Evolutionary conservation across 1,139 yeast species (phyloP), one percentile per base, ranked within the genome.

Genomic region (Pichia terricola): DNA sequence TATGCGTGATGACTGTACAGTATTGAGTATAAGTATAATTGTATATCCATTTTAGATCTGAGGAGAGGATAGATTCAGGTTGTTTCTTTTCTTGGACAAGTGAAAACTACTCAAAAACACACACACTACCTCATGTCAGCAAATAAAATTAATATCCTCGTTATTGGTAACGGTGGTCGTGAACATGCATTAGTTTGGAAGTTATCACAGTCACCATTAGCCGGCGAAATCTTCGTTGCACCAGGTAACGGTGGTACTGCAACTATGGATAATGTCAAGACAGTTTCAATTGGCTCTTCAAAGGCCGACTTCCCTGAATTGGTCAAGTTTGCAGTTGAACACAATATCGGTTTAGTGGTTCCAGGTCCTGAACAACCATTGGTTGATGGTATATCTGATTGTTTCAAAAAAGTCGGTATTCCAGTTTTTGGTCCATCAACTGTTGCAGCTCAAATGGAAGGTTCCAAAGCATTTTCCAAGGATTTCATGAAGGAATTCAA

Each of bases 291-390:
- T 54, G 76, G 84, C 43, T 72, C 81, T 3, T 67, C 77, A 32
- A 70, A 77, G 47, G 72, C 71, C 4, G 78, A 81, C 53, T 80
- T 84, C 60, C 73, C 75, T 31, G 70, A 68, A 39, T 69, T 78
- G 37, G 79, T 74, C 45, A 63, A 75, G 48, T 87, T 88, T 64
- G 94, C 96, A 7, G 62, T 70, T n/a, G 75, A 76, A 37, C 69
- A 89, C 48, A 58, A 73, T 8, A 73, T 94, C 47, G 75, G 72
- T 43, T 72, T 94, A 51, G 98, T 88, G 10, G 73, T 94, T 42
- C 98, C 98, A 35, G 99, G 99, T 38, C 98, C 99, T n/a, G 99
- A 94, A 67, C 96, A 88, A 65, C 98, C 98, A 37, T 72, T 94
- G 51, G 96, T 91, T 36, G 97, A 91, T 59, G 99, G 99, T 40